Evolutionary conservation across 2,329 filamentous ascomycete species (phyloP).

Genomic region (Thelonectria olida): DNA sequence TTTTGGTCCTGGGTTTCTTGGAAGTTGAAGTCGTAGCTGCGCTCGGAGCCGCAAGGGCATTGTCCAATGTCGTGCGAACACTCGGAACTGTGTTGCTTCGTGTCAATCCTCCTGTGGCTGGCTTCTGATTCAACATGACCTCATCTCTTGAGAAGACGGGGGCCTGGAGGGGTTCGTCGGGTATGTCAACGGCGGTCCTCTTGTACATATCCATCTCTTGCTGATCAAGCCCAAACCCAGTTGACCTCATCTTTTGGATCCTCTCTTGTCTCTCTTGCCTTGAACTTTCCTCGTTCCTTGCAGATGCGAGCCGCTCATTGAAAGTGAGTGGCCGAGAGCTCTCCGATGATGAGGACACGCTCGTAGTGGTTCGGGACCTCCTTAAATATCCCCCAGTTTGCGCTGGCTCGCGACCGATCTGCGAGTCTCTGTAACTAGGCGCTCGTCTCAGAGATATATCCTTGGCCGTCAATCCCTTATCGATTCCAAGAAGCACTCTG

Average conservation of each 20-base stretch:
- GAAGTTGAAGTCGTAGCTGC: slow-evolving; percentile 12
- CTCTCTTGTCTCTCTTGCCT: slow-evolving; percentile 61
- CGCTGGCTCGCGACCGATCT: slow-evolving; percentile 24
- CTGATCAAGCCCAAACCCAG: slow-evolving; percentile 65
- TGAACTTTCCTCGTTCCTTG: slow-evolving; percentile 64
- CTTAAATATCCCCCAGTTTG: slow-evolving; percentile 54
- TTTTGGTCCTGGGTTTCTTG: slow-evolving; percentile 19
- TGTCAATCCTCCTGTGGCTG: slow-evolving; percentile 43
- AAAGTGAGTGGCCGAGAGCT: slow-evolving; percentile 67
- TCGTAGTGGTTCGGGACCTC: slow-evolving; percentile 52
- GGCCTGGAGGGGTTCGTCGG: slow-evolving; percentile 56
- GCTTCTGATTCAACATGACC: slow-evolving; percentile 53
- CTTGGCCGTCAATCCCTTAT: slow-evolving; percentile 82
- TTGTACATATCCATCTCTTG: slow-evolving; percentile 70
- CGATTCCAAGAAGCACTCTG: slow-evolving; percentile 83
- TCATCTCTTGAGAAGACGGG: slow-evolving; percentile 72
- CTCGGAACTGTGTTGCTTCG: slow-evolving; percentile 56
- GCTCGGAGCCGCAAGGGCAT: slow-evolving; percentile 24
- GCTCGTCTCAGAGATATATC: slow-evolving; percentile 87
- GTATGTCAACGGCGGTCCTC: slow-evolving; percentile 63
- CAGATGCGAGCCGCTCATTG: slow-evolving; percentile 84
- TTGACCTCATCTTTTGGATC: slow-evolving; percentile 63
- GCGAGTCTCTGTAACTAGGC: slow-evolving; percentile 53
- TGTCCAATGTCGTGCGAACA: slow-evolving; percentile 32
- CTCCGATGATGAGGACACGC: slow-evolving; percentile 37